Percentiles rank a stretch among this genome's conserved stretches.
These are phyloP conservation scores for Vaucheria bursata DNA, from an alignment of 352 stramenopile genomes.

Conservation along the genomic window DNA sequence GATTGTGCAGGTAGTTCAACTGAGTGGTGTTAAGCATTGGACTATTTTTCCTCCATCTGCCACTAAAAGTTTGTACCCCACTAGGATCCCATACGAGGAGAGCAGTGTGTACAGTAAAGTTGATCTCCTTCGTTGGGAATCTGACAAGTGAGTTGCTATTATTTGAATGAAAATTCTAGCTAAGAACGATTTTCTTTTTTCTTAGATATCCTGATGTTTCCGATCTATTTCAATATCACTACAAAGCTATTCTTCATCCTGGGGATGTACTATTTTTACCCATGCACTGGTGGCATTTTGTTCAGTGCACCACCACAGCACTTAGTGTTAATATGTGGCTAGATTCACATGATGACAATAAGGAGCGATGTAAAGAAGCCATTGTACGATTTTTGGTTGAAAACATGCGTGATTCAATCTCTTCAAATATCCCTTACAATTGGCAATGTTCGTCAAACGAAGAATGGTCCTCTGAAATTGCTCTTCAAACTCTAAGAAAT, in stretches of 20 bases:
- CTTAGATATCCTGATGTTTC: neutral
- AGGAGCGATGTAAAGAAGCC: conserved; percentile 18
- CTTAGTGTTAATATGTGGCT: conserved; percentile 41
- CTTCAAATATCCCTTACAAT: no score
- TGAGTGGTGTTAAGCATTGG: conserved; percentile 35
- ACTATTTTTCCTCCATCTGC: conserved; percentile 24
- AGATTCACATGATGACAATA: conserved; percentile 15
- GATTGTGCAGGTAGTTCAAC: conserved; percentile 32
- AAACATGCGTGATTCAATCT: no score
- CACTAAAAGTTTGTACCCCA: conserved; percentile 26
- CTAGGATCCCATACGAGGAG: conserved; percentile 39
- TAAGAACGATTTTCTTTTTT: no score
- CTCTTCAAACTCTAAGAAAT: no score
- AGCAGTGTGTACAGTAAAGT: conserved; percentile 44
- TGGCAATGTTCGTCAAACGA: no score
- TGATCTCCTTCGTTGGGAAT: conserved; percentile 20
- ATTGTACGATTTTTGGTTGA: conserved; percentile 35
- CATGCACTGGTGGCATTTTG: conserved; percentile 46
- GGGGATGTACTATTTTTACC: conserved; percentile 37
- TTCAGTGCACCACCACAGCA: conserved; percentile 25
- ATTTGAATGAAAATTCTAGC: no score
- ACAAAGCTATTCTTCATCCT: conserved; percentile 18
- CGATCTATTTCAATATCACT: neutral
- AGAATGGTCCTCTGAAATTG: no score
- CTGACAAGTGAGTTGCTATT: no score